These are phyloP conservation scores for Theileria annulata DNA, from an alignment of 169 alveolate species.

Conservation along the genomic window DNA sequence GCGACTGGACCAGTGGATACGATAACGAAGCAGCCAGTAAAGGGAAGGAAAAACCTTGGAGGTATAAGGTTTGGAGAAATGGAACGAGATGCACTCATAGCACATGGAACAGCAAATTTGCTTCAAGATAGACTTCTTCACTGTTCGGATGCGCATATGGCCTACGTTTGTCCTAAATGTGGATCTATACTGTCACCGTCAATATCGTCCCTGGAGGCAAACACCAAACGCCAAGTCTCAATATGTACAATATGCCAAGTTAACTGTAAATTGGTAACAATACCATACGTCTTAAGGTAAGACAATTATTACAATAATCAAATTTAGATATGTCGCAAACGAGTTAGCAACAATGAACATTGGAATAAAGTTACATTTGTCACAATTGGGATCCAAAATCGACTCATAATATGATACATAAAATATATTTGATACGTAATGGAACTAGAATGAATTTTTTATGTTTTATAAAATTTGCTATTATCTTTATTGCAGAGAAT, in stretches of 20 bases:
- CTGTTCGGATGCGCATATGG: conserved; percentile 97
- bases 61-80: conserved; percentile 99
- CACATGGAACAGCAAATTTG: conserved; percentile 97
- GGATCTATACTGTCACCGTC: conserved; percentile 94
- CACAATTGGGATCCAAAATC: conserved; percentile 59
- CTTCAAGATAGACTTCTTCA: conserved; percentile 95
- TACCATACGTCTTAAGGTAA: conserved; percentile 67
- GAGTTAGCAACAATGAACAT: conserved; percentile 65
- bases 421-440: neutral
- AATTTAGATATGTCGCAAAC: conserved; percentile 61
- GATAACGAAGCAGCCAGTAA: conserved; percentile 97
- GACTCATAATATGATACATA: conserved; percentile 2
- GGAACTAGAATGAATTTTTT: neutral
- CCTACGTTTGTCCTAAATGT: conserved; percentile 96
- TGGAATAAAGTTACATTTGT: conserved; percentile 60
- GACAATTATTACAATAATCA: neutral
- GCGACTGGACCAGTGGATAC: conserved; percentile 98
- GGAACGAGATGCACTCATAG: conserved; percentile 99
- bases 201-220: conserved; percentile 68
- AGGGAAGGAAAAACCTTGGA: conserved; percentile 98
- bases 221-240: conserved; percentile 53
- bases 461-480: no score
- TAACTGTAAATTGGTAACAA: conserved; percentile 60
- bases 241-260: conserved; percentile 57
- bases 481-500: neutral